phyloP scores from a whole-genome alignment of 345 rosid species.

The Rhodomyrtus tomentosa region DNA sequence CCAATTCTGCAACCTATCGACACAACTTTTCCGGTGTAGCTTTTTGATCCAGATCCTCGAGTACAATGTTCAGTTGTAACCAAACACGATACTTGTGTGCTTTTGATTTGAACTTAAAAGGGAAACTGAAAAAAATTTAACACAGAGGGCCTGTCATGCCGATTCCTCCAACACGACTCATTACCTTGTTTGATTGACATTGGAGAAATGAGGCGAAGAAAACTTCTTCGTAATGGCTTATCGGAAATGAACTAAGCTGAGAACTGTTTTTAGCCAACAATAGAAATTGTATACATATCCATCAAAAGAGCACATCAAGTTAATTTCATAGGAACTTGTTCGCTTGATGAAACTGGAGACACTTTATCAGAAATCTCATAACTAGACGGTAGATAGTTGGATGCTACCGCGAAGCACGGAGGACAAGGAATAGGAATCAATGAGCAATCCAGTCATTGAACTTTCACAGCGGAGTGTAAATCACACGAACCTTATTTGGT shows the following conservation, averaged over 20 bases:
- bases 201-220: not conserved
- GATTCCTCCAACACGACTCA: not conserved
- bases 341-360: not conserved
- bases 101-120: not conserved
- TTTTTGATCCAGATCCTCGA: not conserved
- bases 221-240: not conserved
- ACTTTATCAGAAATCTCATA: not conserved
- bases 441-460: not conserved
- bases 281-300: not conserved
- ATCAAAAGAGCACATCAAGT: not conserved
- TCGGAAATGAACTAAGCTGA: not conserved
- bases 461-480: not conserved
- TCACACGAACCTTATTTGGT: not conserved
- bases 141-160: not conserved
- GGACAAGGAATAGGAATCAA: too few relatives aligned
- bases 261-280: not conserved
- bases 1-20: rapidly evolving
- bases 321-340: not conserved
- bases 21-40: not conserved
- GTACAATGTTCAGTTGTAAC: not conserved
- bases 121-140: not conserved
- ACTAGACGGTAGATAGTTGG: not conserved
- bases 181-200: not conserved
- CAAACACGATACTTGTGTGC: not conserved
- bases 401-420: not conserved